Evolutionary conservation across 306 rosid genomes (phyloP).

Genomic region (Cucumis cinereus): DNA sequence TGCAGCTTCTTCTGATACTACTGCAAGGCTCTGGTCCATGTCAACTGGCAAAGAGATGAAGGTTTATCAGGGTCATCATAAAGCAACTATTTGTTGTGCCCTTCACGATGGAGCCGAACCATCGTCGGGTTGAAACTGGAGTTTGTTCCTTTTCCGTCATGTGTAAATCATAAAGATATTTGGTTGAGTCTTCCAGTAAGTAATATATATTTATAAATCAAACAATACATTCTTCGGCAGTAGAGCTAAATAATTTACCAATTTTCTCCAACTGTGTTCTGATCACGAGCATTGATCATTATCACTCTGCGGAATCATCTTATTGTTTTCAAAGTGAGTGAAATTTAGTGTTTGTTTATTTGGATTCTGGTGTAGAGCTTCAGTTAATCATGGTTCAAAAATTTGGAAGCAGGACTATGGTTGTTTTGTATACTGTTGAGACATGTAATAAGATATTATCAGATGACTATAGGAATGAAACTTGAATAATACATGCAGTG

Average conservation of each 20-base stretch:
- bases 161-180: not conserved
- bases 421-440: not conserved
- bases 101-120: constrained; percentile 96
- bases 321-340: not conserved
- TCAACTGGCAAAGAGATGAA: constrained; percentile 73
- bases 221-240: not conserved
- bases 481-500: not conserved
- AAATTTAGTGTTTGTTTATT: not conserved
- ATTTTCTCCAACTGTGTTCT: not conserved
- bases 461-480: not conserved
- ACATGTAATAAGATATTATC: too few relatives aligned
- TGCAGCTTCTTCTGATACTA: constrained; percentile 88
- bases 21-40: constrained; percentile 96
- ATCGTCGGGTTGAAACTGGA: constrained; percentile 28
- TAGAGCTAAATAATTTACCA: not conserved
- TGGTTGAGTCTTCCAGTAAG: not conserved
- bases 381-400: not conserved
- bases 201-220: not conserved
- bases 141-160: not conserved
- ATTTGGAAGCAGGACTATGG: not conserved
- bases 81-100: constrained; percentile 91
- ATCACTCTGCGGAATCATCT: not conserved
- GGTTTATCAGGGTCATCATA: constrained; percentile 90
- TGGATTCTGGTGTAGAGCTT: not conserved
- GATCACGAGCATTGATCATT: not conserved